Evolutionary conservation across 305 asterid species (phyloP).

Genomic region (Rubia peregrina): DNA sequence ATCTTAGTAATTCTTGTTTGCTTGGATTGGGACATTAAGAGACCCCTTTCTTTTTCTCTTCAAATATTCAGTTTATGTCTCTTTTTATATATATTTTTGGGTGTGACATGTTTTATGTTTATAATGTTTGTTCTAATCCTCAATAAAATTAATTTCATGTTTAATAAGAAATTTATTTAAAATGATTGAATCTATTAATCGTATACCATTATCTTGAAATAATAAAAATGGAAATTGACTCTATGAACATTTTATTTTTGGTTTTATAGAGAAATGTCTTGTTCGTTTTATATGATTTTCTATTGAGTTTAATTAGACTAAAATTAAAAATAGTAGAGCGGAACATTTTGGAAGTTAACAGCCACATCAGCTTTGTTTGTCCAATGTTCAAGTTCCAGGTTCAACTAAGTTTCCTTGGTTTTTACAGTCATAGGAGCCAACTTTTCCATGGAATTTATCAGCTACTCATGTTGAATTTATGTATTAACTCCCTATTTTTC

Average conservation of each 20-base stretch:
- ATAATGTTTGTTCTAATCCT: neutral
- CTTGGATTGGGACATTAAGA: conserved; percentile 37
- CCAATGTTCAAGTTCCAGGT: neutral
- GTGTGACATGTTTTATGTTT: neutral
- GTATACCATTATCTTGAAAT: too few relatives aligned
- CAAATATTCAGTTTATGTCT: neutral
- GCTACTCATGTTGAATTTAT: neutral
- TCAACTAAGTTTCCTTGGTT: too few relatives aligned
- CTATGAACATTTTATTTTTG: too few relatives aligned
- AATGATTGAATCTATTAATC: too few relatives aligned
- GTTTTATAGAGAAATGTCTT: too few relatives aligned
- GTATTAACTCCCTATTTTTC: neutral
- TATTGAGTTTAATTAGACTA: too few relatives aligned
- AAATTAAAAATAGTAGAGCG: neutral
- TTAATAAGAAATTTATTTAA: too few relatives aligned
- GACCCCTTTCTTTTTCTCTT: conserved; percentile 27
- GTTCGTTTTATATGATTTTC: too few relatives aligned
- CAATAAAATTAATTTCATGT: too few relatives aligned
- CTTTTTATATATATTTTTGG: neutral
- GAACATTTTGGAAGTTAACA: neutral
- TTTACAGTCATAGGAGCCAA: too few relatives aligned
- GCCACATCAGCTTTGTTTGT: neutral
- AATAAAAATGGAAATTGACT: too few relatives aligned
- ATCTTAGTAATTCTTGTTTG: conserved; percentile 34
- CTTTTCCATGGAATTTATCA: conserved; percentile 8